A percentile compares a stretch with the other conserved stretches of the same genome.
Evolutionary conservation across 345 rosid genomes (phyloP).

Genomic region (Theobroma cacao): DNA sequence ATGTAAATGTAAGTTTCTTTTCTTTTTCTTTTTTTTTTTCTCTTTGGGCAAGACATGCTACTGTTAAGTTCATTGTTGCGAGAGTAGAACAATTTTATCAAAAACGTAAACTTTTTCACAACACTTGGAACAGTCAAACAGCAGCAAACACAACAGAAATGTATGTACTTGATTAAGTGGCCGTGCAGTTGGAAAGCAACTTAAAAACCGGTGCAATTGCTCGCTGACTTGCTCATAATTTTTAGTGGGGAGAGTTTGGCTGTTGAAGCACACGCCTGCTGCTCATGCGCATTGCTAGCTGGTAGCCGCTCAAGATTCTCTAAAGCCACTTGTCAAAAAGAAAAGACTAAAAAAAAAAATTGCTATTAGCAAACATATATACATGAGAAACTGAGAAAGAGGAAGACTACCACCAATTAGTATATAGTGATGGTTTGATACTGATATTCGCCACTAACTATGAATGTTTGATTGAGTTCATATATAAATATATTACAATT

Average conservation of each 20-base stretch:
- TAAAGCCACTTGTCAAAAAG: background rate
- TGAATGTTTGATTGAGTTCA: background rate
- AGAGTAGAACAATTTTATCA: background rate
- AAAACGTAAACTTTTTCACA: background rate
- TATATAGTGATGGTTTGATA: background rate
- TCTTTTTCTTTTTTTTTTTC: background rate
- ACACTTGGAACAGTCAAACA: background rate
- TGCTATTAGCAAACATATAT: background rate
- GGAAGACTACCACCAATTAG: background rate
- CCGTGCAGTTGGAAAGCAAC: slow-evolving; percentile 14
- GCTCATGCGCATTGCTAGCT: background rate
- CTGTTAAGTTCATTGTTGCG: background rate
- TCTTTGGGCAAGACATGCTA: background rate
- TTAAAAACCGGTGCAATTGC: background rate
- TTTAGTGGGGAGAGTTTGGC: background rate
- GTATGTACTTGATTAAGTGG: background rate
- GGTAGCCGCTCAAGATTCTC: background rate
- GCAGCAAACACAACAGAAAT: background rate
- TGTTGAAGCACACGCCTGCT: background rate
- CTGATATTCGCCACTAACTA: slow-evolving; percentile 12
- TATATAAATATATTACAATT: background rate
- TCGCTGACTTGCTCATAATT: background rate
- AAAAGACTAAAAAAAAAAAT: background rate
- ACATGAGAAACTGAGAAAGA: background rate
- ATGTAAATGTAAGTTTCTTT: background rate